phyloP scores from a whole-genome alignment of 2,329 filamentous ascomycete species.

The Ophiostoma tasmaniense region DNA sequence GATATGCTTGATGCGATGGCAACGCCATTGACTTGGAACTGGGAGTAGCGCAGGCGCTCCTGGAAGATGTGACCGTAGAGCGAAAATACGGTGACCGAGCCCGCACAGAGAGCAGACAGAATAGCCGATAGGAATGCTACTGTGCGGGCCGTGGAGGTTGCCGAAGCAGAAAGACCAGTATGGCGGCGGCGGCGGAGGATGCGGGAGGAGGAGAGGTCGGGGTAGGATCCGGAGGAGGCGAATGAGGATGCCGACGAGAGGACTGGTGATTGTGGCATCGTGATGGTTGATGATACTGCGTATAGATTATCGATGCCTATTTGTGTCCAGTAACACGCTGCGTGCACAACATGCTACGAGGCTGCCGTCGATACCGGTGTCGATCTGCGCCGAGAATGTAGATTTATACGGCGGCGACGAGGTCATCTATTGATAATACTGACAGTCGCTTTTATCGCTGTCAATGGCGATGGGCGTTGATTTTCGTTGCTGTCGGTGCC shows the following conservation, averaged over 20 bases:
- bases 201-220: slow-evolving; percentile 13
- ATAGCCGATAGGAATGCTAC: slow-evolving; percentile 48
- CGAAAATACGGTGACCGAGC: slow-evolving; percentile 87
- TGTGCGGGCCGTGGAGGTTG: slow-evolving; percentile 30
- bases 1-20: slow-evolving; percentile 80
- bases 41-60: slow-evolving; percentile 74
- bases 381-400: neutral
- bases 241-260: slow-evolving; percentile 14
- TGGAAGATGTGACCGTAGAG: slow-evolving; percentile 90
- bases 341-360: neutral
- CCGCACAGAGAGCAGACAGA: slow-evolving; percentile 63
- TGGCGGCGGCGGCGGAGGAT: slow-evolving; percentile 11
- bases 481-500: neutral
- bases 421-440: neutral
- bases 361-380: neutral
- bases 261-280: slow-evolving; percentile 12
- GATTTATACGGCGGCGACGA: neutral
- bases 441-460: neutral
- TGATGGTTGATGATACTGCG: neutral
- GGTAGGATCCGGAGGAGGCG: slow-evolving; percentile 15
- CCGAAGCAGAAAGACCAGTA: slow-evolving; percentile 15
- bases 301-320: neutral
- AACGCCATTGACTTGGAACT: slow-evolving; percentile 85
- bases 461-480: neutral
- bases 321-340: neutral